A percentile compares a stretch with the other conserved stretches of the same genome.
phyloP scores from a whole-genome alignment of 495 filamentous ascomycete species.

The Daldinia bambusicola region DNA sequence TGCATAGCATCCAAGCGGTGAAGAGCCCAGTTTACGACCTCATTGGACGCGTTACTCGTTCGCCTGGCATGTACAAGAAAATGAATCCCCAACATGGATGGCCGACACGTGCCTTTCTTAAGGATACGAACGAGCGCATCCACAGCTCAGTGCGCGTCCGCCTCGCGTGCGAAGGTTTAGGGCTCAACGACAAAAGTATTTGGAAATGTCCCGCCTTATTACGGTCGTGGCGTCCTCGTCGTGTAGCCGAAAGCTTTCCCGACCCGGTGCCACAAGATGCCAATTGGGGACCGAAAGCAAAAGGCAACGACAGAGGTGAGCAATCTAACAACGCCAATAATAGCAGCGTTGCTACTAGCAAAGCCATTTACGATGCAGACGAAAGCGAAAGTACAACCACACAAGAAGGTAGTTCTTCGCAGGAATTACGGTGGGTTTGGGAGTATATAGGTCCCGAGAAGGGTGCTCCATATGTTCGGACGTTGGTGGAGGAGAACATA shows the following conservation, averaged over 20 bases:
- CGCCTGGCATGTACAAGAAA: constrained; percentile 67
- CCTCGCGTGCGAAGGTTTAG: constrained; percentile 63
- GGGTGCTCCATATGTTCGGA: constrained; percentile 48
- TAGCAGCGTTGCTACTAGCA: background rate
- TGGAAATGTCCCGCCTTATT: constrained; percentile 66
- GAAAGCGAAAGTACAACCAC: background rate
- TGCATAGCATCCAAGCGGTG: constrained; percentile 64
- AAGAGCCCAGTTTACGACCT: constrained; percentile 62
- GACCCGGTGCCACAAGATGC: constrained; percentile 52
- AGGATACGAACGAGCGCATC: constrained; percentile 71
- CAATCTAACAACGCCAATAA: constrained; percentile 15
- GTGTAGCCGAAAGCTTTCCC: constrained; percentile 39
- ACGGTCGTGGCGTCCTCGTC: constrained; percentile 53
- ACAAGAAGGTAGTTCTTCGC: constrained; percentile 3
- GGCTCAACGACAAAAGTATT: constrained; percentile 62
- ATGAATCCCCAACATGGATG: constrained; percentile 61
- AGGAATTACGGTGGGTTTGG: constrained; percentile 60
- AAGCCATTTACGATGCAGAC: background rate
- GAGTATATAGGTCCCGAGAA: constrained; percentile 58
- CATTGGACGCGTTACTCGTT: constrained; percentile 62
- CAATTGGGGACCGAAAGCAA: constrained; percentile 49
- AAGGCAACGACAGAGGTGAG: background rate
- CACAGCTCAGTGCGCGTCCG: constrained; percentile 70
- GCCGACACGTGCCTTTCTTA: constrained; percentile 57
- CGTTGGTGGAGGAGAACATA: constrained; percentile 61